These are phyloP conservation scores for Metroxylon sagu DNA, from an alignment of 176 grass and related monocot species.

Conservation along the genomic window DNA sequence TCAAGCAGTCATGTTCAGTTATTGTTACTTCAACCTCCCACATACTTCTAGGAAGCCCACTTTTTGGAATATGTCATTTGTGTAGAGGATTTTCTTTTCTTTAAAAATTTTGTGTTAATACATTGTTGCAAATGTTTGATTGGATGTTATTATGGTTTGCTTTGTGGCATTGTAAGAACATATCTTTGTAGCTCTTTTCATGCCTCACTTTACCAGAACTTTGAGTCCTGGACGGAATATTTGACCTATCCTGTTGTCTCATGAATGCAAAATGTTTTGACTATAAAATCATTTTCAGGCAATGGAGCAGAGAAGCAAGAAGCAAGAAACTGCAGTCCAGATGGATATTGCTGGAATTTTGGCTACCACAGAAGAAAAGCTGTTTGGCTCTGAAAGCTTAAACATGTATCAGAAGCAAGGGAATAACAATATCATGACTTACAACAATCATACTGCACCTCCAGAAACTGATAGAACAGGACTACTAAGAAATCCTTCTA, in stretches of 20 bases:
- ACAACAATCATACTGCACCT: constrained; percentile 9
- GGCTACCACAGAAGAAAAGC: constrained; percentile 19
- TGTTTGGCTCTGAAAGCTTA: constrained; percentile 7
- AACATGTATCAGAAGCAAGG: constrained; percentile 6
- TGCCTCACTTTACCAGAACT: no score
- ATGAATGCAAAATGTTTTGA: constrained; percentile 4
- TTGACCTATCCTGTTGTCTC: background rate
- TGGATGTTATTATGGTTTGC: no score
- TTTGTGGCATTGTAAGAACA: no score
- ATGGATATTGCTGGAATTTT: constrained; percentile 31
- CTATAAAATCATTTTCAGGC: background rate
- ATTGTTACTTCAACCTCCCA: no score
- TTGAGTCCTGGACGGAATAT: no score
- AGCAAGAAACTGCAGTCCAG: constrained; percentile 16
- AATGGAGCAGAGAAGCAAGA: constrained; percentile 17
- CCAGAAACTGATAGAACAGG: constrained; percentile 34
- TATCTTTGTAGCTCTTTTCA: no score
- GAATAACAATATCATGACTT: background rate
- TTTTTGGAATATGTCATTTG: no score
- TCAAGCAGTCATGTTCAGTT: no score
- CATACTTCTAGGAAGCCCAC: no score
- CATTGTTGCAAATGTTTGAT: no score
- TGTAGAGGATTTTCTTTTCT: no score
- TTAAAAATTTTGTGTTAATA: no score
- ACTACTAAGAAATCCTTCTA: constrained; percentile 40